A percentile compares a stretch with the other conserved stretches of the same genome.
Conservation (phyloP, 176 grass and related monocot species). For the Eragrostis nindensis region DNA sequence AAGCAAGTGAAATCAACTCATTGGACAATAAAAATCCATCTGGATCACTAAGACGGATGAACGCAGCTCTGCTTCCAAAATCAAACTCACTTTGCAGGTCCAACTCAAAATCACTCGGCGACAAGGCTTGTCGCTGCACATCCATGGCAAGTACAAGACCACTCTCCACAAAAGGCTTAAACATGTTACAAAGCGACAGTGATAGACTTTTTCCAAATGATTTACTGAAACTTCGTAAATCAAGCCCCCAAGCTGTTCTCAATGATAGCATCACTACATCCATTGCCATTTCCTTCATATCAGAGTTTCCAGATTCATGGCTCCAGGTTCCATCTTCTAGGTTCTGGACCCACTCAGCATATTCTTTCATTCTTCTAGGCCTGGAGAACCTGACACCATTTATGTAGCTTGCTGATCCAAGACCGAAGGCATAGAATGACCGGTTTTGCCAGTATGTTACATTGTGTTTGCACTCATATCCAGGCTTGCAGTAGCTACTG, state of each 20-base stretch:
- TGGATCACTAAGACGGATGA: slow-evolving; percentile 79
- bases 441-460: slow-evolving; percentile 77
- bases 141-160: slow-evolving; percentile 73
- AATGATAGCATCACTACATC: slow-evolving; percentile 87
- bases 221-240: slow-evolving; percentile 67
- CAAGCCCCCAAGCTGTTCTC: slow-evolving; percentile 75
- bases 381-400: slow-evolving; percentile 75
- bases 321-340: slow-evolving; percentile 59
- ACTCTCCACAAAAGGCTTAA: slow-evolving; percentile 69
- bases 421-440: slow-evolving; percentile 83
- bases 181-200: slow-evolving; percentile 54
- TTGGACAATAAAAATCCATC: slow-evolving; percentile 90
- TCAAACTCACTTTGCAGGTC: slow-evolving; percentile 33
- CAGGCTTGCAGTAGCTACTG: slow-evolving; percentile 84
- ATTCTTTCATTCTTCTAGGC: slow-evolving; percentile 82
- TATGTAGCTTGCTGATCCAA: slow-evolving; percentile 84
- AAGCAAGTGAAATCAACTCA: slow-evolving; percentile 90
- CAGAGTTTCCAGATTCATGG: slow-evolving; percentile 38
- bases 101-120: slow-evolving; percentile 55
- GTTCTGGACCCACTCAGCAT: slow-evolving; percentile 73
- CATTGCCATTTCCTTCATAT: slow-evolving; percentile 79
- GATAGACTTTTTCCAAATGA: slow-evolving; percentile 58
- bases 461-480: slow-evolving; percentile 92
- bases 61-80: slow-evolving; percentile 48
- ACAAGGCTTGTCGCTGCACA: slow-evolving; percentile 45